A percentile compares a stretch with the other conserved stretches of the same genome.
These are phyloP conservation scores for Amanita polypyramis DNA, from an alignment of 768 basidiomycete species.

Conservation along the genomic window DNA sequence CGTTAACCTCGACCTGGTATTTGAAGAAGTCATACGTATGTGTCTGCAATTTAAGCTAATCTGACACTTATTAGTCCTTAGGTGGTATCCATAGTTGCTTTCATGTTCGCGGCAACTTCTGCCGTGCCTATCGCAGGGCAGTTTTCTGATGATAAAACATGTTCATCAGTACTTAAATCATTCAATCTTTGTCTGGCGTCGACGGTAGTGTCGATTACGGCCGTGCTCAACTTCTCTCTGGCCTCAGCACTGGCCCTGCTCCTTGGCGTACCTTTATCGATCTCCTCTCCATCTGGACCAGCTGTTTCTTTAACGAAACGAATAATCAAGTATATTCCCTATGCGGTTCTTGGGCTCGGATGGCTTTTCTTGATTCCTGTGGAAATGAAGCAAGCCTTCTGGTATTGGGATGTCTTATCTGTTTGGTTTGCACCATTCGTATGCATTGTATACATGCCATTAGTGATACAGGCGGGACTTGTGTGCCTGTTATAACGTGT, in stretches of 20 bases:
- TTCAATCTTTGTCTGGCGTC: conserved; percentile 79
- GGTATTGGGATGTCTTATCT: conserved; percentile 71
- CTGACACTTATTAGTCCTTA: conserved; percentile 10
- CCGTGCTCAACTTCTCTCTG: conserved; percentile 89
- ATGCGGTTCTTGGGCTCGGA: conserved; percentile 40
- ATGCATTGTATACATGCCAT: conserved; percentile 68
- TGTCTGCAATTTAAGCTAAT: neutral
- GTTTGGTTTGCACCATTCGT: conserved; percentile 81
- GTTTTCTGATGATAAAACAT: conserved; percentile 17
- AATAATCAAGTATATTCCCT: conserved; percentile 23
- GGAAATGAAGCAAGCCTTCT: conserved; percentile 42
- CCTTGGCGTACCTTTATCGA: conserved; percentile 55
- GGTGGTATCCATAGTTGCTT: conserved; percentile 19
- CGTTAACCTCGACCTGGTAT: conserved; percentile 36
- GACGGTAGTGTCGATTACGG: conserved; percentile 72
- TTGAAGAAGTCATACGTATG: conserved; percentile 30
- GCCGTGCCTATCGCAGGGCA: conserved; percentile 16
- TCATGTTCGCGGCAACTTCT: conserved; percentile 14
- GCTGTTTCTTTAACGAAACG: conserved; percentile 15
- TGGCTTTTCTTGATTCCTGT: conserved; percentile 42
- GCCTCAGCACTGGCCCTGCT: conserved; percentile 60
- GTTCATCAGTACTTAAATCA: conserved; percentile 48
- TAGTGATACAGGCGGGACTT: conserved; percentile 62
- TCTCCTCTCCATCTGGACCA: conserved; percentile 20
- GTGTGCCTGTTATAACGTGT: conserved; percentile 28